Evolutionary conservation across 768 basidiomycete species (phyloP).

Genomic region (Inosperma sp.): DNA sequence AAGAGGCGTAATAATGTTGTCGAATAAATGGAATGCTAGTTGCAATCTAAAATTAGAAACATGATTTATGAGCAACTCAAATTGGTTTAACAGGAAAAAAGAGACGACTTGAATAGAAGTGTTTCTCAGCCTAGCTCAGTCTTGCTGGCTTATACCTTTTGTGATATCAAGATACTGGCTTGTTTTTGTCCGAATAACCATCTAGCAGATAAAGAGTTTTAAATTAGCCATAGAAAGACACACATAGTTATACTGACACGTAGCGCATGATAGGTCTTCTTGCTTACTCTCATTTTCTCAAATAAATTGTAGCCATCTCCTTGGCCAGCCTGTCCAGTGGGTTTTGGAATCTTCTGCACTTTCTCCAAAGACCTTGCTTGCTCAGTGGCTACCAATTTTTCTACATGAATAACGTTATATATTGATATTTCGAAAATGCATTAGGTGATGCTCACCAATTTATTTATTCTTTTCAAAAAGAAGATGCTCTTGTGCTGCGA

Average conservation of each 20-base stretch:
- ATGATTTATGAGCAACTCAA: neutral
- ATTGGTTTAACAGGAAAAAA: neutral
- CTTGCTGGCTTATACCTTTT: neutral
- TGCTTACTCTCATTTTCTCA: neutral
- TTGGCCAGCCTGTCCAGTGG: neutral
- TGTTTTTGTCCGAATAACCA: neutral
- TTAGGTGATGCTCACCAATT: neutral
- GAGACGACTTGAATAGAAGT: neutral
- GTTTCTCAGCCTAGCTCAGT: neutral
- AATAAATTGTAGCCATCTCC: neutral
- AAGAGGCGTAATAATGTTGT: neutral
- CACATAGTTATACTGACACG: too few species aligned
- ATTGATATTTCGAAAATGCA: neutral
- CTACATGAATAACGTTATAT: neutral
- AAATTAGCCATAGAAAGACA: too few species aligned
- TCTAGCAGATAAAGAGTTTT: neutral
- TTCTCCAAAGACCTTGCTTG: neutral
- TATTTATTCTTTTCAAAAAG: neutral
- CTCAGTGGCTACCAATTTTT: neutral
- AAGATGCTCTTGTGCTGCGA: neutral
- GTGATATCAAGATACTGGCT: neutral
- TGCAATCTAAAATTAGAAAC: neutral
- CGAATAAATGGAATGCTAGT: neutral
- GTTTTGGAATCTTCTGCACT: neutral
- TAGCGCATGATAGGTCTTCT: neutral